Conservation (phyloP, 345 rosid genomes). For the Eucalyptus regnans region DNA sequence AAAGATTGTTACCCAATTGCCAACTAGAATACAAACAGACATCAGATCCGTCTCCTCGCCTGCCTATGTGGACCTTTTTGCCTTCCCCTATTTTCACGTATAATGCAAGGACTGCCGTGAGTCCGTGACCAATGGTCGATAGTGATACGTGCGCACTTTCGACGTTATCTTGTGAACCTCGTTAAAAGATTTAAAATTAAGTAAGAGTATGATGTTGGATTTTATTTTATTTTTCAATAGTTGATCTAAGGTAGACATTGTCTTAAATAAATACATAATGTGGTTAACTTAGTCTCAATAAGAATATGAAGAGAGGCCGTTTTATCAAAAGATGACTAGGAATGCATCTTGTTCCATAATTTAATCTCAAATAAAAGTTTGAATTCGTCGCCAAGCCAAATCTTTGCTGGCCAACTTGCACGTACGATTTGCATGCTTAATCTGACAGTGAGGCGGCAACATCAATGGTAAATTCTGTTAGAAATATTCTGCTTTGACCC, state of each 20-base stretch:
- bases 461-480: neutral
- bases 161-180: neutral
- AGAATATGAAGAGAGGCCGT: accelerated
- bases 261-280: neutral
- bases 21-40: neutral
- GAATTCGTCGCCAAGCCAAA: neutral
- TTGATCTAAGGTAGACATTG: neutral
- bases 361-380: too few relatives aligned
- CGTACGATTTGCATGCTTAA: neutral
- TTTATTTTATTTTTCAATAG: neutral
- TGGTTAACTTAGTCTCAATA: neutral
- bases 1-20: neutral
- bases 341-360: neutral
- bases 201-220: neutral
- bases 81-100: neutral
- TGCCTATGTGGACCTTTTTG: neutral
- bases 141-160: neutral
- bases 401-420: neutral
- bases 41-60: neutral
- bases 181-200: neutral
- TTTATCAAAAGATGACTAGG: neutral
- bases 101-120: neutral
- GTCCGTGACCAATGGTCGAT: neutral
- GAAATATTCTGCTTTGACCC: neutral
- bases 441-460: neutral